These are phyloP conservation scores for Yamadazyma endophytica DNA, from an alignment of 805 yeast genomes.

Conservation along the genomic window DNA sequence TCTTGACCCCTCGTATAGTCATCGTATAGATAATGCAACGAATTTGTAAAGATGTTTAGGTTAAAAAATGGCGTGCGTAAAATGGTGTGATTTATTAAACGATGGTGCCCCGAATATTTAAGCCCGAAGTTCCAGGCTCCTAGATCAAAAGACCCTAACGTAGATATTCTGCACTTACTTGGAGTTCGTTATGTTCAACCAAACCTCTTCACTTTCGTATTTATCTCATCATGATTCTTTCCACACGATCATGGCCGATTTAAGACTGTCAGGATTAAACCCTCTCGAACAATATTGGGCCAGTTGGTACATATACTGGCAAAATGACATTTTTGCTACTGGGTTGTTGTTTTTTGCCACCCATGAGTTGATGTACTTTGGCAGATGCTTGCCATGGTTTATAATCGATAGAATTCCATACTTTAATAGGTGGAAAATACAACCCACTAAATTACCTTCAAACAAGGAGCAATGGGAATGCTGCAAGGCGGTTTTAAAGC, in stretches of 20 bases:
- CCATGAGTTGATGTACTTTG: conserved; percentile 89
- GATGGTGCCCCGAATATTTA: background rate
- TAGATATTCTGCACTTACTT: too few species aligned
- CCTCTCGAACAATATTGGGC: conserved; percentile 78
- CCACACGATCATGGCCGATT: conserved; percentile 4
- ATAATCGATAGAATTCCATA: conserved; percentile 81
- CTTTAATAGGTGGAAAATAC: conserved; percentile 85
- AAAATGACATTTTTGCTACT: conserved; percentile 87
- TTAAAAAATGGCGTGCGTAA: conserved; percentile 4
- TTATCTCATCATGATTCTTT: conserved; percentile 4
- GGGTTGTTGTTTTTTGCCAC: conserved; percentile 77
- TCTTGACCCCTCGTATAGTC: background rate
- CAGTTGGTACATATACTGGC: conserved; percentile 76
- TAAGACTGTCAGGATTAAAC: conserved; percentile 6
- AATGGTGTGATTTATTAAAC: too few species aligned
- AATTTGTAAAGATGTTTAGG: background rate
- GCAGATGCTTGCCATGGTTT: conserved; percentile 90
- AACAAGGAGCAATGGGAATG: conserved; percentile 91
- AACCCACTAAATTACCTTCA: conserved; percentile 77
- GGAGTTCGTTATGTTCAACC: conserved; percentile 6
- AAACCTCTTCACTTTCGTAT: conserved; percentile 11
- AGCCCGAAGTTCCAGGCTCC: background rate
- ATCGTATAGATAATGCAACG: background rate
- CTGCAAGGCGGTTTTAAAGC: conserved; percentile 72
- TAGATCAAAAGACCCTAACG: conserved; percentile 6